Evolutionary conservation across 345 rosid species (phyloP), one percentile per base, ranked within the genome.

Genomic region (Moricandia moricandioides): DNA sequence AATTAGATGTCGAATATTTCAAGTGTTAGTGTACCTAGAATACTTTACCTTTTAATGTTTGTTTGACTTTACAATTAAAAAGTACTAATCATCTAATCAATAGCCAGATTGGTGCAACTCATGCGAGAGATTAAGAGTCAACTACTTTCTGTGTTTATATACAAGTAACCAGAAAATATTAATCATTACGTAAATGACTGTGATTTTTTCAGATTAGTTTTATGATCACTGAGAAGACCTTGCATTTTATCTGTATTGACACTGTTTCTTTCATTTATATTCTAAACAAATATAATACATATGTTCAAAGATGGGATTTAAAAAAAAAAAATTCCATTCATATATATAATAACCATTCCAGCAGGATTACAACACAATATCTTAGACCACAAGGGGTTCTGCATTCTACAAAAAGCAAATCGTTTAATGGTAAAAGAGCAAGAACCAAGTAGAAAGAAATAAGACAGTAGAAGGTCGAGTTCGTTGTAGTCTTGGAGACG

Each of bases 41-140:
- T 40, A 18, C 34, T 40, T 34, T 16, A 17, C n/a, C 47, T 40
- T 40, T 40, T 1, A 64, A 43, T 24, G 30, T 64, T 40, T 18
- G 9, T 64, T 43, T 12, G 54, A 40, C 68, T 39, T 24, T 40
- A 62, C 29, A 62, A 34, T 62, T 14, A 18, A 61, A 62, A 34
- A 34, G 47, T 9, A 34, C 66, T 62, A 62, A 62, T 62, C 45
- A 16, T 60, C 31, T 61, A 17, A 33, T 60, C 65, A 61, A 61
- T 8, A 33, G 65, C 37, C 43, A 61, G 65, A 33, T 62, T n/a
- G 45, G 65, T 61, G 65, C 43, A 61, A 61, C 45, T 61, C 65
- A 61, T 16, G 27, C n/a, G 24, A 33, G 45, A 33, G 13, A 33
- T 61, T 33, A 34, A 17, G 66, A 61, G 65, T 62, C 47, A 34